Percentiles rank a stretch among this genome's conserved stretches.
Conservation (phyloP, 352 stramenopile genomes). For the Phytophthora pisi region DNA sequence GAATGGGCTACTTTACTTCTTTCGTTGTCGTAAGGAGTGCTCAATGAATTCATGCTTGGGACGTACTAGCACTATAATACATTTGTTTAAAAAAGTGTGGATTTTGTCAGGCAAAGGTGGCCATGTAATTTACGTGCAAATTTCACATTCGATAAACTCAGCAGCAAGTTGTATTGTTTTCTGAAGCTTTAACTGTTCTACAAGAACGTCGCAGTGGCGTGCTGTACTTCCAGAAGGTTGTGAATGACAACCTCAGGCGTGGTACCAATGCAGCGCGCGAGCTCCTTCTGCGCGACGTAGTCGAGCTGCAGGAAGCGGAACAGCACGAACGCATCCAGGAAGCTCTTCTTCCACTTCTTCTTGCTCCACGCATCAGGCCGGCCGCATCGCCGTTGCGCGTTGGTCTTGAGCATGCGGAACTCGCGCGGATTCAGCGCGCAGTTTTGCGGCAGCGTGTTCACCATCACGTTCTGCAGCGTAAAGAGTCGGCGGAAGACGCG, state of each 20-base stretch:
- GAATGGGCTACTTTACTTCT: not conserved
- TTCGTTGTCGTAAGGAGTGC: not conserved
- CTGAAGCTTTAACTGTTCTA: conserved; percentile 29
- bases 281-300: conserved; percentile 89
- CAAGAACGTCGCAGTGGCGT: conserved; percentile 70
- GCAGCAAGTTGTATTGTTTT: not conserved
- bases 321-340: conserved; percentile 81
- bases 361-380: conserved; percentile 84
- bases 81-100: too few species aligned
- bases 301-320: conserved; percentile 84
- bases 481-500: conserved; percentile 87
- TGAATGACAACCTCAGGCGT: conserved; percentile 88
- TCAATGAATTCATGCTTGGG: not conserved
- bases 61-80: too few species aligned
- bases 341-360: conserved; percentile 91
- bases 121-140: too few species aligned
- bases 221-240: conserved; percentile 88
- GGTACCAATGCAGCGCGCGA: conserved; percentile 88
- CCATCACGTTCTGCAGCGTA: conserved; percentile 90
- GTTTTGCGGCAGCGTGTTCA: conserved; percentile 88
- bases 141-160: too few species aligned
- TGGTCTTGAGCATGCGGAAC: conserved; percentile 81
- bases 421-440: conserved; percentile 86
- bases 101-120: too few species aligned
- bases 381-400: conserved; percentile 62